Evolutionary conservation across 768 basidiomycete species (phyloP).

Genomic region (Pholiota molesta): DNA sequence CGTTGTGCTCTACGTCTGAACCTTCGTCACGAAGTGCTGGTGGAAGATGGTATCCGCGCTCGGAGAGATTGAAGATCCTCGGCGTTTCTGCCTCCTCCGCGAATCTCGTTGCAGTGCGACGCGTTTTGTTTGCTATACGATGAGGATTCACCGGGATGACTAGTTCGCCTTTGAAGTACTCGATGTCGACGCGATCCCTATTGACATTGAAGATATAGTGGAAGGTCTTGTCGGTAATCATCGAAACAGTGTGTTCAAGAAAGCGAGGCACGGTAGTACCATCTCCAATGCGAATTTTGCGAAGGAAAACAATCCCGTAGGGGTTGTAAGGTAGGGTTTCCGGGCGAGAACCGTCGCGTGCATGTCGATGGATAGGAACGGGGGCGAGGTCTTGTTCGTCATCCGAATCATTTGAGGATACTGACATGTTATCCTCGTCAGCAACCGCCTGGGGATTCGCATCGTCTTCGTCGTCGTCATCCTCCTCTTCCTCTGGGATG

Average conservation of each 20-base stretch:
- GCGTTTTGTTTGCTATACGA: conserved; percentile 7
- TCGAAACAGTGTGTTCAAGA: not conserved
- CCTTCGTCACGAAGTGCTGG: not conserved
- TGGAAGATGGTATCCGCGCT: not conserved
- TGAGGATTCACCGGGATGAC: not conserved
- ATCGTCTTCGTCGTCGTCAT: not conserved
- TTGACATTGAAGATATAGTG: not conserved
- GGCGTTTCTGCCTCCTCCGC: not conserved
- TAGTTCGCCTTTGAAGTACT: not conserved
- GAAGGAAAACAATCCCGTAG: conserved; percentile 15
- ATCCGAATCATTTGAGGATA: not conserved
- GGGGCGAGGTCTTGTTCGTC: not conserved
- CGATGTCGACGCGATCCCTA: not conserved
- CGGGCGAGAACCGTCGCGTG: not conserved
- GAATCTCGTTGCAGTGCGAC: not conserved
- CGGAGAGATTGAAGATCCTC: conserved; percentile 9
- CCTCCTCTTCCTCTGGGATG: conserved; percentile 3
- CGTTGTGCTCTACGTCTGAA: conserved; percentile 20
- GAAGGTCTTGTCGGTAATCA: not conserved
- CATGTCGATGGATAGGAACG: not conserved
- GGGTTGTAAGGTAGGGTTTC: conserved; percentile 1
- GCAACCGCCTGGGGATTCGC: too few relatives aligned
- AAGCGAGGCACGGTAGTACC: conserved; percentile 10
- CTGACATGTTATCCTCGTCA: not conserved
- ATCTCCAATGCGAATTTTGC: conserved; percentile 10